These are phyloP conservation scores for Quercus gilva DNA, from an alignment of 306 rosid species.

Conservation along the genomic window DNA sequence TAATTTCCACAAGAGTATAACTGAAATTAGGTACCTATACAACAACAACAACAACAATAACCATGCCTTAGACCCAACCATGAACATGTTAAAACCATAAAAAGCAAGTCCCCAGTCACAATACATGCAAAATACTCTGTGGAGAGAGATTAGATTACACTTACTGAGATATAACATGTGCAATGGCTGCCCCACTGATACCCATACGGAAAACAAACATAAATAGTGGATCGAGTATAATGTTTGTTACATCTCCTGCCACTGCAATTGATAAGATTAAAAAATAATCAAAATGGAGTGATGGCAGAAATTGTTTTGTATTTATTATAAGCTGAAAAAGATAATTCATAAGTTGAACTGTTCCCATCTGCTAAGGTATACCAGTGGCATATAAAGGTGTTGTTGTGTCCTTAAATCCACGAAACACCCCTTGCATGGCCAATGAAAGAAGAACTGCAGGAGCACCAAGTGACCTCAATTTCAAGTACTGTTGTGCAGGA, in stretches of 20 bases:
- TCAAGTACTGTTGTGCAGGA: slow-evolving; percentile 74
- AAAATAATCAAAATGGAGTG: slow-evolving; percentile 20
- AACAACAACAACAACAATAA: not conserved
- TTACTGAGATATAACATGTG: slow-evolving; percentile 96
- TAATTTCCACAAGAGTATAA: slow-evolving; percentile 70
- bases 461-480: slow-evolving; percentile 89
- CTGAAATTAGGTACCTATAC: slow-evolving; percentile 66
- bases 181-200: slow-evolving; percentile 89
- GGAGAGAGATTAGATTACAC: slow-evolving; percentile 23
- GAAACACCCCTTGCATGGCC: slow-evolving; percentile 95
- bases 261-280: slow-evolving; percentile 42
- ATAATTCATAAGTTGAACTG: not conserved
- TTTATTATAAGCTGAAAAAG: not conserved
- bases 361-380: slow-evolving; percentile 29
- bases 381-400: slow-evolving; percentile 93
- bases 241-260: slow-evolving; percentile 85
- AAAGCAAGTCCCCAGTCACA: not conserved
- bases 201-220: slow-evolving; percentile 66
- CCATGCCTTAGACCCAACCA: not conserved
- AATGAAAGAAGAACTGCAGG: slow-evolving; percentile 95
- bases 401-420: slow-evolving; percentile 91
- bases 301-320: slow-evolving; percentile 4
- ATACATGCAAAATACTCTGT: not conserved
- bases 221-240: slow-evolving; percentile 77
- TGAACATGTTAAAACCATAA: not conserved